Conservation (phyloP, 306 rosid genomes). For the Gastrolobium villosum region DNA sequence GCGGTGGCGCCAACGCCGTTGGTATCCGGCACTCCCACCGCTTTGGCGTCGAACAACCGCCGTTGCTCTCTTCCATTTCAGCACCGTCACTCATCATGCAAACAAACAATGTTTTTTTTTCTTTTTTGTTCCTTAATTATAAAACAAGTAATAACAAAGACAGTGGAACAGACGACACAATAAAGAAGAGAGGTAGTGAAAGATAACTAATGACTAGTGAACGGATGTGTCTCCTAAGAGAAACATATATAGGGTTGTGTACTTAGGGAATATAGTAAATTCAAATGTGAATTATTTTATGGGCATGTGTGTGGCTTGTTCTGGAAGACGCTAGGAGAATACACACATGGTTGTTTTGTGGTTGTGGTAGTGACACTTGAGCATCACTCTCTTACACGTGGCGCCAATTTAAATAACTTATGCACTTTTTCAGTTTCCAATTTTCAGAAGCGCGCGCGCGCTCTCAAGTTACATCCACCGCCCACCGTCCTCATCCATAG, state of each 20-base stretch:
- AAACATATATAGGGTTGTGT: too few species aligned
- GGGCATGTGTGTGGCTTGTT: constrained; percentile 15
- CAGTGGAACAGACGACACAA: not conserved
- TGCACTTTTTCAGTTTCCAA: not conserved
- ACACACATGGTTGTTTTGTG: not conserved
- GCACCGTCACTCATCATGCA: constrained; percentile 1
- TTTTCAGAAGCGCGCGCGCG: not conserved
- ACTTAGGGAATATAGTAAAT: too few species aligned
- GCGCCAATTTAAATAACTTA: not conserved
- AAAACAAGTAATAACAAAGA: not conserved
- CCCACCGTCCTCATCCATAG: not conserved
- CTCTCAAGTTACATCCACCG: not conserved
- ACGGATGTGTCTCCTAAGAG: not conserved
- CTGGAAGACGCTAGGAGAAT: constrained; percentile 37
- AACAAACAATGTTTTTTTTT: not conserved
- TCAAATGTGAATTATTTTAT: not conserved
- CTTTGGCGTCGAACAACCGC: constrained; percentile 67
- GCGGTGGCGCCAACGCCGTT: constrained; percentile 59
- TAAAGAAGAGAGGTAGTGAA: too few species aligned
- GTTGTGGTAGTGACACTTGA: constrained; percentile 14
- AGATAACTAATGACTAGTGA: not conserved
- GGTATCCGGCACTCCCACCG: constrained; percentile 64
- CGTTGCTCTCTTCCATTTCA: constrained; percentile 11
- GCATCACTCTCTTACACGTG: not conserved
- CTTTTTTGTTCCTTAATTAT: not conserved